phyloP scores from a whole-genome alignment of 345 rosid species.

The Ceriops decandra region DNA sequence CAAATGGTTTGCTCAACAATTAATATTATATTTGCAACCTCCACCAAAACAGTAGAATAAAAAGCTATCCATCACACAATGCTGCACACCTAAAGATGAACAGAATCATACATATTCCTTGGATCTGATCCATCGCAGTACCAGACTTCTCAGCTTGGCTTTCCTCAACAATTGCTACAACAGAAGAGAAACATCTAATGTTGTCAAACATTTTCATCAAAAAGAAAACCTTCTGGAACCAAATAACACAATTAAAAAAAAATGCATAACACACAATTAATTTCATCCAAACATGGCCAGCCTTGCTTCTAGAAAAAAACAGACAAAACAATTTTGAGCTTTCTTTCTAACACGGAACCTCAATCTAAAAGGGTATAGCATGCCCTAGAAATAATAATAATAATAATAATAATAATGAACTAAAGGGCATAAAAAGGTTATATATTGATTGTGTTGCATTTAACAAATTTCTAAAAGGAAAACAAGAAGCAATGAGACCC shows the following conservation, averaged over 20 bases:
- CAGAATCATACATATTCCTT: slow-evolving; percentile 55
- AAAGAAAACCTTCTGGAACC: too few relatives aligned
- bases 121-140: slow-evolving; percentile 59
- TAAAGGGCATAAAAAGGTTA: background rate
- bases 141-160: slow-evolving; percentile 60
- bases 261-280: background rate
- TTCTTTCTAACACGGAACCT: background rate
- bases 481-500: background rate
- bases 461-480: background rate
- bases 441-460: background rate
- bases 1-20: too few relatives aligned
- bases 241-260: background rate
- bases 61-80: background rate
- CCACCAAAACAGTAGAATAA: too few relatives aligned
- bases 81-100: slow-evolving; percentile 11
- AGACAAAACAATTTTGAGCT: background rate
- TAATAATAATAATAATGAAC: too few relatives aligned
- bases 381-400: too few relatives aligned
- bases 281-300: background rate
- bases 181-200: slow-evolving; percentile 6
- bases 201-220: too few relatives aligned
- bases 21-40: too few relatives aligned
- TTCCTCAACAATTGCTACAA: slow-evolving; percentile 62
- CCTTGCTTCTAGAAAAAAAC: background rate
- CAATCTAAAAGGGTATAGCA: background rate